phyloP scores from a whole-genome alignment of 805 yeast genomes.

The Nematodospora valgi region DNA sequence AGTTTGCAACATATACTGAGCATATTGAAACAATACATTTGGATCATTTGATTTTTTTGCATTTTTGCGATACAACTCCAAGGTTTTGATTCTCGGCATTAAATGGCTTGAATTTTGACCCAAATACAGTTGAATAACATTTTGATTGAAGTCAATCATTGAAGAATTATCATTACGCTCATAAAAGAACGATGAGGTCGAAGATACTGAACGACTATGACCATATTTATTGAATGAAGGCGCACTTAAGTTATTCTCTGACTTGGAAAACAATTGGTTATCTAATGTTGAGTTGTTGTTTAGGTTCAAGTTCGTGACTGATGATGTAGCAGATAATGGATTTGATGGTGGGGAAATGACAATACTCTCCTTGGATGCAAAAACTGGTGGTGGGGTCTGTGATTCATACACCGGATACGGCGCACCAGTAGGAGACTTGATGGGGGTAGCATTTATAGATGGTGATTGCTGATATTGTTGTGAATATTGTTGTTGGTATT shows the following conservation, averaged over 20 bases:
- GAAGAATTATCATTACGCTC: constrained; percentile 30
- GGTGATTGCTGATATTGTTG: not conserved
- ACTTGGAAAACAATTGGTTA: constrained; percentile 15
- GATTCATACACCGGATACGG: constrained; percentile 19
- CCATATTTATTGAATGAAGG: constrained; percentile 15
- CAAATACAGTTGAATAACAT: constrained; percentile 48
- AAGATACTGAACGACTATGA: constrained; percentile 35
- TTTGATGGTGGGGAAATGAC: constrained; percentile 22
- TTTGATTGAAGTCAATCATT: constrained; percentile 51
- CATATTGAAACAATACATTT: constrained; percentile 81
- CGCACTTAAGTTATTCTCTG: constrained; percentile 24
- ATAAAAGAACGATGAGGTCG: constrained; percentile 35
- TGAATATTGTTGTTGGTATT: constrained; percentile 1
- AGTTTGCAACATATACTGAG: constrained; percentile 84
- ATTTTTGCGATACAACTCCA: constrained; percentile 81
- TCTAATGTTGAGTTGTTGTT: constrained; percentile 1
- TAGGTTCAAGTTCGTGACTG: constrained; percentile 33
- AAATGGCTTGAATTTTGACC: constrained; percentile 49
- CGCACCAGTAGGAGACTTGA: constrained; percentile 3
- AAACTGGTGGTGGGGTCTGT: constrained; percentile 27
- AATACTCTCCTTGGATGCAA: constrained; percentile 15
- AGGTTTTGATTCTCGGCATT: constrained; percentile 74
- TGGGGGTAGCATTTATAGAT: constrained; percentile 2
- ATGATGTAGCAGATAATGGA: constrained; percentile 31
- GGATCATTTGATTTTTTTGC: constrained; percentile 86